phyloP scores from a whole-genome alignment of 176 grass and related monocot species.

The Puccinellia tenuiflora region DNA sequence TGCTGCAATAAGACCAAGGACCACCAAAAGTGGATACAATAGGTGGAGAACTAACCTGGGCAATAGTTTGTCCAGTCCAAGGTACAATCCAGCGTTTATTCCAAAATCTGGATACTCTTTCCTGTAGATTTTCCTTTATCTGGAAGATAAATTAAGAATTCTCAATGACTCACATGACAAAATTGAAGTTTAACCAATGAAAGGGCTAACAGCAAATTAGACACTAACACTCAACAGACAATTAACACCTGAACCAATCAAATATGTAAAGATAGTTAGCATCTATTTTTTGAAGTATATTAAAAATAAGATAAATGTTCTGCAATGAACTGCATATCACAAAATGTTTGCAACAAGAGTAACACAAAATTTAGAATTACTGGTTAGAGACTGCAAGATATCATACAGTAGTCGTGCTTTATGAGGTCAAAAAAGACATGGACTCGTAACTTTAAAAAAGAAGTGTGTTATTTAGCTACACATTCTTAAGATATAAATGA shows the following conservation, averaged over 20 bases:
- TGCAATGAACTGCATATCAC: not conserved
- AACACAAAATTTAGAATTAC: not conserved
- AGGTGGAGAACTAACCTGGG: conserved; percentile 51
- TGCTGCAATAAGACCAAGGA: not conserved
- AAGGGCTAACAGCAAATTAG: not conserved
- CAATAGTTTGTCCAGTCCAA: conserved; percentile 78
- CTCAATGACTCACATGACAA: not conserved
- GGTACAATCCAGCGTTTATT: conserved; percentile 54
- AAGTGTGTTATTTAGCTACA: not conserved
- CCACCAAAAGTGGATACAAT: not conserved
- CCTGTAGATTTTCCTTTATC: conserved; percentile 38
- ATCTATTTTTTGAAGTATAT: not conserved
- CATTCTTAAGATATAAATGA: not conserved
- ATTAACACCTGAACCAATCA: not conserved
- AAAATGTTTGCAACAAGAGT: not conserved
- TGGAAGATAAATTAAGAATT: conserved; percentile 23
- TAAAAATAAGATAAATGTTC: not conserved
- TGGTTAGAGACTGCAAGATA: not conserved
- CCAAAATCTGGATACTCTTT: conserved; percentile 38
- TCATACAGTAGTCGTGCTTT: not conserved
- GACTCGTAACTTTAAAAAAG: not conserved
- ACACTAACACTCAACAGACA: not conserved
- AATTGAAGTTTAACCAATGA: not conserved
- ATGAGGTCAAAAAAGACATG: not conserved
- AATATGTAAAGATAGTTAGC: not conserved